Evolutionary conservation across 2,329 filamentous ascomycete genomes (phyloP).

Genomic region (Monosporascus sp.): DNA sequence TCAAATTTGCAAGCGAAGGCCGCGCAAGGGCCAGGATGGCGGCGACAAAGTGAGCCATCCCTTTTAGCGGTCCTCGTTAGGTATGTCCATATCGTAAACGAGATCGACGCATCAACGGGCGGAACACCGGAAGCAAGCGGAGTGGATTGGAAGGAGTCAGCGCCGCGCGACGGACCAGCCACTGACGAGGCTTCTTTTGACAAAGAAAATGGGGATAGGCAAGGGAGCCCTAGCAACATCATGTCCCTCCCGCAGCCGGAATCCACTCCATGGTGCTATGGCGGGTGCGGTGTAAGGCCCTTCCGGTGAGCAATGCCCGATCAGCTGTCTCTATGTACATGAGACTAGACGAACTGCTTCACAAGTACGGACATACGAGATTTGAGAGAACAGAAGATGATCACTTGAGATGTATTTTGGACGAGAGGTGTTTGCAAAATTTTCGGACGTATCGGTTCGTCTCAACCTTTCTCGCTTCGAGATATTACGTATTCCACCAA

Average conservation of each 20-base stretch:
- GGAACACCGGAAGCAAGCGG: background rate
- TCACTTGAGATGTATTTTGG: no score
- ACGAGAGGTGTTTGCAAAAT: no score
- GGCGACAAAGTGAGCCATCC: background rate
- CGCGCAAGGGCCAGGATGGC: background rate
- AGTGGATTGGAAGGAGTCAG: background rate
- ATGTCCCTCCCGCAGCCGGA: background rate
- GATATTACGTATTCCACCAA: background rate
- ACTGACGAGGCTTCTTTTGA: background rate
- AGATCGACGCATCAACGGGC: background rate
- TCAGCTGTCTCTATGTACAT: no score
- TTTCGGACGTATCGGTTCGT: no score
- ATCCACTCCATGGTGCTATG: background rate
- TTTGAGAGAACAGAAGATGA: no score
- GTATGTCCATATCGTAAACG: background rate
- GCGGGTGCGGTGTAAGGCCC: slow-evolving; percentile 1
- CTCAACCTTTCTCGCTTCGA: background rate
- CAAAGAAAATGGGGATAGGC: background rate
- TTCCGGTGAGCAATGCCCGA: background rate
- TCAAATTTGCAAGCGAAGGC: background rate
- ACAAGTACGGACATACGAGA: no score
- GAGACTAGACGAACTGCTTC: no score
- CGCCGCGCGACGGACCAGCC: background rate
- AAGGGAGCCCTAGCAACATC: background rate
- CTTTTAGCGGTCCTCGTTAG: background rate